Base-by-base conservation (phyloP, 192 early-diverging fungal genomes). In the Gaertneriomyces semiglobifer region DNA sequence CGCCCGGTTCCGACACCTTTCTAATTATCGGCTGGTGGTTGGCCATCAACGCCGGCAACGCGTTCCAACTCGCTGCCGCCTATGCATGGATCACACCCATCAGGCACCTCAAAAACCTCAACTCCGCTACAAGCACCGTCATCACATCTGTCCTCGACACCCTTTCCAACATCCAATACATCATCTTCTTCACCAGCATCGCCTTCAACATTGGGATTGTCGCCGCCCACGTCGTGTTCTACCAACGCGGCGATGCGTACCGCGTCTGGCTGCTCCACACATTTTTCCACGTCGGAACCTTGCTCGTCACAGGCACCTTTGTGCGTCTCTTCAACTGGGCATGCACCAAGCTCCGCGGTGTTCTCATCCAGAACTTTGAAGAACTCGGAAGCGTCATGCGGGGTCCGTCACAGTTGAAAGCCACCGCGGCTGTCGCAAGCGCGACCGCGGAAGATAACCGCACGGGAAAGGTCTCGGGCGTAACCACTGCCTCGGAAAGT, bases 231-330 rank as follows among this genome's bases (percentile, higher is more conserved):
- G 50, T 52, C 5, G n/a, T 20, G n/a, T 52, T 5, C 50, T 52
- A 52, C 6, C n/a, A 52, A 18, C n/a, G n/a, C 6, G 50, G 50
- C 50, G 20, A 52, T 52, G 50, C 50, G 20, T 18, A 20, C n/a
- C n/a, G n/a, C n/a, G 50, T 52, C 20, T 52, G n/a, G n/a, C n/a
- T 52, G 20, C n/a, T 20, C 50, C 50, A 52, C 20, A 52, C 50
- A 3, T 18, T 52, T 5, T 52, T 52, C 6, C n/a, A 52, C 20
- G 50, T 20, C 20, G 50, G 50, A 52, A 20, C 50, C 3, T 6
- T 52, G 6, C 3, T n/a, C n/a, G 6, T 52, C 6, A 20, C 20
- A n/a, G 20, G n/a, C n/a, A 20, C 50, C 50, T 52, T 52, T 52
- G 50, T 20, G n/a, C 20, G n/a, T 18, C 20, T 52, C 4, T 52